phyloP scores from a whole-genome alignment of 2,329 filamentous ascomycete species.

The Samsoniella hepiali region DNA sequence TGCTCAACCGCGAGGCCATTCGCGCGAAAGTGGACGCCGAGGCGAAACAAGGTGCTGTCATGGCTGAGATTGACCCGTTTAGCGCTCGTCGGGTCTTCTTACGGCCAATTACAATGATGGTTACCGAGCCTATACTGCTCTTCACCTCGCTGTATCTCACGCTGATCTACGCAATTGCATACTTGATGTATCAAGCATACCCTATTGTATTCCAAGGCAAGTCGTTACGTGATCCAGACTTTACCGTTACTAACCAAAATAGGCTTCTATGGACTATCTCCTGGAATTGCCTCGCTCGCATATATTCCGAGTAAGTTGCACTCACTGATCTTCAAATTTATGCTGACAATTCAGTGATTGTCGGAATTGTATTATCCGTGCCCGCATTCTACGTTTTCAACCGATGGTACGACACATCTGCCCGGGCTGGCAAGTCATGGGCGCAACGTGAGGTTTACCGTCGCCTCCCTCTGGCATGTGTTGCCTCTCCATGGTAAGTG shows the following conservation, averaged over 20 bases:
- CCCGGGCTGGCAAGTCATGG: constrained; percentile 29
- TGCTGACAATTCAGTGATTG: constrained; percentile 28
- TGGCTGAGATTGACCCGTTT: constrained; percentile 34
- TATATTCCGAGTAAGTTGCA: constrained; percentile 45
- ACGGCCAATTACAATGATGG: constrained; percentile 46
- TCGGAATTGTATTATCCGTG: constrained; percentile 25
- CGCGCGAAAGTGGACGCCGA: constrained; percentile 31
- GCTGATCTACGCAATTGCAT: constrained; percentile 49
- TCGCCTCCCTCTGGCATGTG: constrained; percentile 45
- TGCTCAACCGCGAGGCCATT: constrained; percentile 49
- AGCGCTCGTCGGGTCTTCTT: constrained; percentile 46
- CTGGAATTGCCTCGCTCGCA: constrained; percentile 44
- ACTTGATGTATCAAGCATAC: constrained; percentile 51
- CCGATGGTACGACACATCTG: constrained; percentile 28
- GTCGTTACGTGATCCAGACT: background rate
- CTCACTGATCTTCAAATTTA: constrained; percentile 15
- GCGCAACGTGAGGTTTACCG: constrained; percentile 32
- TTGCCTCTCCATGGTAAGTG: constrained; percentile 59
- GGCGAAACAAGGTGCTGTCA: constrained; percentile 45
- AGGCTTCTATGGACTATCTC: constrained; percentile 42
- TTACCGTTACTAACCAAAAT: background rate
- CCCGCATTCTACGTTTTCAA: constrained; percentile 28
- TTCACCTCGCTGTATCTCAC: constrained; percentile 47
- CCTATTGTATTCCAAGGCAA: constrained; percentile 45
- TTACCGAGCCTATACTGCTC: constrained; percentile 49